Evolutionary conservation across 305 asterid genomes (phyloP), one percentile per base, ranked within the genome.

Genomic region (Fraxinus xanthoxyloides): DNA sequence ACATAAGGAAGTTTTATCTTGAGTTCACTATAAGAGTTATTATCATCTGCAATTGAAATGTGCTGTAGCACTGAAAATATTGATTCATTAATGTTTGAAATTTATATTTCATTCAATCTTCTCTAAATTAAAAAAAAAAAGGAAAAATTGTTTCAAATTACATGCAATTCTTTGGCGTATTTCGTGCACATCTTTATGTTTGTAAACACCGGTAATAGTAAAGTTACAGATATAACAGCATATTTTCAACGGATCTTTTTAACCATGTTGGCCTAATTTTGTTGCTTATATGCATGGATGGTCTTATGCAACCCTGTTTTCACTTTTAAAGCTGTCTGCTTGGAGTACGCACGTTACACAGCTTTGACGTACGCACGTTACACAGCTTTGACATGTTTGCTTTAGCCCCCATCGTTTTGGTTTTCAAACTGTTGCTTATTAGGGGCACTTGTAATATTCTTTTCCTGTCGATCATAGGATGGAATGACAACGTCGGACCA

Each of bases 401-500:
- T 61, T 61, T 23, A 61, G 19, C 9, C 15, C 28, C 31, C 70
- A 21, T 5, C 23, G 70, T n/a, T 61, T 23, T 61, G 70, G 70
- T 23, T 61, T 21, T 61, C 3, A 3, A 61, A 61, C 30, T 61
- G 70, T 61, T 61, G 70, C 70, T 61, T 7, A 59, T 59, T 21
- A 61, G 70, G 12, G 5, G 15, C 15, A 61, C 24, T 61, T 19
- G 4, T 78, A 56, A 23, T 82, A 75, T 75, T 31, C 21, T 65
- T 83, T 24, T 82, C 38, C 69, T 79, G 67, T 72, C 56, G 74
- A 59, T 81, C 86, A 70, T 85, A 94, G 98, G 98, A 91, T 81
- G 97, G 90, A 79, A 88, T 92, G 79, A 77, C 95, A 34, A 87
- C 89, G 90, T 91, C 94, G 28, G 98, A 97, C 87, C 97, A 93